phyloP scores from a whole-genome alignment of 192 early-diverging fungal genomes.

The Rhizophagus clarus region DNA sequence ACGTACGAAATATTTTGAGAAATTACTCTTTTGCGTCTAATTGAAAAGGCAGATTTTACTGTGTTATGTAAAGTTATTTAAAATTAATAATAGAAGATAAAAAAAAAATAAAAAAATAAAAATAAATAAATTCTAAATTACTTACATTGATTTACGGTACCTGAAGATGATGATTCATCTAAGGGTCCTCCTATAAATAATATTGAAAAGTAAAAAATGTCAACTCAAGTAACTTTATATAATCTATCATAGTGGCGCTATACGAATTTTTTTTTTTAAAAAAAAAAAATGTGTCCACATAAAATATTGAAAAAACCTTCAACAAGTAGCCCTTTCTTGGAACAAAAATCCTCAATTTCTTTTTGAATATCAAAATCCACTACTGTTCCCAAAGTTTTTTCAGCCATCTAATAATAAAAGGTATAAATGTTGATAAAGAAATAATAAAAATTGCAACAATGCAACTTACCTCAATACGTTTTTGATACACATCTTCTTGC shows the following conservation, averaged over 20 bases:
- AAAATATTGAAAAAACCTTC: slow-evolving; percentile 6
- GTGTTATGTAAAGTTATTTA: neutral
- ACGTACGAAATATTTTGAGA: neutral
- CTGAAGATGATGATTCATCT: neutral
- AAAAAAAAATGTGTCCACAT: too few species aligned
- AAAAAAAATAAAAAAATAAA: neutral
- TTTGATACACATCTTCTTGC: slow-evolving; percentile 39
- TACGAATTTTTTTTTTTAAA: neutral
- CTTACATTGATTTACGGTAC: neutral
- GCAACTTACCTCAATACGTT: slow-evolving; percentile 32
- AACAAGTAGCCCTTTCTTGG: neutral
- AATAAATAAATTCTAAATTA: neutral
- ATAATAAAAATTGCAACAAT: neutral
- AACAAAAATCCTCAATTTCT: slow-evolving; percentile 23
- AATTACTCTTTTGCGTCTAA: neutral
- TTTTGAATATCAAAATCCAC: neutral
- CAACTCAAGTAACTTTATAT: neutral
- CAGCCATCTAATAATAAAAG: slow-evolving; percentile 24
- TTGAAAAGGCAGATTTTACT: slow-evolving; percentile 6
- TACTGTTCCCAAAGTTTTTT: neutral
- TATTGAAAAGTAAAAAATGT: neutral
- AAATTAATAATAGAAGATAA: neutral
- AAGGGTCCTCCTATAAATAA: neutral
- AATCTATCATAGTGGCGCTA: too few species aligned
- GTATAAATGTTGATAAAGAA: neutral